phyloP scores from a whole-genome alignment of 345 rosid species.

The Odontarrhena argentea region DNA sequence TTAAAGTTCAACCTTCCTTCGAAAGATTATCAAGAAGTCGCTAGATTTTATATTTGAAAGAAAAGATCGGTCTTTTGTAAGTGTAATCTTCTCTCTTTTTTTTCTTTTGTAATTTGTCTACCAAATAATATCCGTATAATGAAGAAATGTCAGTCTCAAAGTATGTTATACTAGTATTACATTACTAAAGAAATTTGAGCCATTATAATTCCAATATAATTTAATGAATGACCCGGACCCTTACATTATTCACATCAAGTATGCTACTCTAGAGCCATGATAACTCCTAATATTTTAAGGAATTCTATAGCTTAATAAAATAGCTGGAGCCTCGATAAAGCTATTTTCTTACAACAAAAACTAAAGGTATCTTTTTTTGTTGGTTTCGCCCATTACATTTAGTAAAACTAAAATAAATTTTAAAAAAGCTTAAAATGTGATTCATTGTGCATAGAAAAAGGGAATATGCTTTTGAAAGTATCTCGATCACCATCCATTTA shows the following conservation, averaged over 20 bases:
- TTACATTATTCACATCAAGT: background rate
- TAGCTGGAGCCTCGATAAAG: conserved; percentile 22
- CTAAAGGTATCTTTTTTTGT: background rate
- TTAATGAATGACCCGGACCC: no score
- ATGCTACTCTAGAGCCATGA: background rate
- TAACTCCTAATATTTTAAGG: conserved; percentile 9
- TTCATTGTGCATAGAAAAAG: conserved; percentile 14
- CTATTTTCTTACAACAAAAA: background rate
- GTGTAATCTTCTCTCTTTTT: no score
- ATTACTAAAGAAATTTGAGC: no score
- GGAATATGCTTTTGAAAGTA: conserved; percentile 33
- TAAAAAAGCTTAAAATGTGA: conserved; percentile 15
- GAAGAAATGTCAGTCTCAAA: no score
- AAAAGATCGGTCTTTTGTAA: no score
- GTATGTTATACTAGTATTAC: no score
- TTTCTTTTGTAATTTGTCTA: no score
- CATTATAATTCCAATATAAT: no score
- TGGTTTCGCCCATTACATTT: conserved; percentile 22
- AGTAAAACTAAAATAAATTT: background rate
- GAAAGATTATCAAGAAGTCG: no score
- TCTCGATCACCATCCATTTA: background rate
- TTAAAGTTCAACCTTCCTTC: no score
- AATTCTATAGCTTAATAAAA: conserved; percentile 3
- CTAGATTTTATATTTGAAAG: no score
- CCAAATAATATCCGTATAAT: no score